A percentile compares a stretch with the other conserved stretches of the same genome.
Conservation (phyloP, 1,284 basidiomycete species). For the Sanguinoderma infundibulare region DNA sequence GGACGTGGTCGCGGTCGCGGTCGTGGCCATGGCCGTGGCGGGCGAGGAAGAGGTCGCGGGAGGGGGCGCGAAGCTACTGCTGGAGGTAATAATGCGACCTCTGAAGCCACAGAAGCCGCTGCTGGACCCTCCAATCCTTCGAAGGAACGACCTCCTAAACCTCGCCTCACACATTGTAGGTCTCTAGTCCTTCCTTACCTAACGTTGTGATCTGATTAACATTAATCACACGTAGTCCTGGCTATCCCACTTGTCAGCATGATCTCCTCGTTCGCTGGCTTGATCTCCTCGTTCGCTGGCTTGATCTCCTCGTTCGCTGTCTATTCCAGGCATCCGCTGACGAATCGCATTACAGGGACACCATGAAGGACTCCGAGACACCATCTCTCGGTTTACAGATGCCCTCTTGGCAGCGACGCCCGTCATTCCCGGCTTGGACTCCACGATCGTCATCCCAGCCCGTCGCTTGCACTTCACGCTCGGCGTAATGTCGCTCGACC, state of each 20-base stretch:
- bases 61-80: constrained; percentile 4
- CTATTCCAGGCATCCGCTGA: too few relatives aligned
- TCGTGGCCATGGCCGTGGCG: constrained; percentile 1
- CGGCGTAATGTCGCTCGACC: constrained; percentile 65
- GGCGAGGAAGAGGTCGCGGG: constrained; percentile 4
- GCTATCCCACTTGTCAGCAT: constrained; percentile 26
- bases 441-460: constrained; percentile 60
- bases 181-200: background rate
- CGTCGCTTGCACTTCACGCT: constrained; percentile 71
- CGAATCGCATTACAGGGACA: constrained; percentile 52
- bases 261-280: background rate
- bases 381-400: constrained; percentile 49
- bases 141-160: constrained; percentile 18
- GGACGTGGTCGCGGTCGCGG: constrained; percentile 12
- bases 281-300: too few relatives aligned
- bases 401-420: constrained; percentile 42
- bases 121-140: background rate
- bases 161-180: constrained; percentile 35
- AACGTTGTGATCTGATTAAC: background rate
- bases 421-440: constrained; percentile 59
- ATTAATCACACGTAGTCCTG: constrained; percentile 22
- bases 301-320: too few relatives aligned
- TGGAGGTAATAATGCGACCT: background rate
- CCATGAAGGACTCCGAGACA: constrained; percentile 46
- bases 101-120: background rate